A percentile compares a stretch with the other conserved stretches of the same genome.
These are phyloP conservation scores for Fusarium armeniacum DNA, from an alignment of 2,329 filamentous ascomycete genomes.

Conservation along the genomic window DNA sequence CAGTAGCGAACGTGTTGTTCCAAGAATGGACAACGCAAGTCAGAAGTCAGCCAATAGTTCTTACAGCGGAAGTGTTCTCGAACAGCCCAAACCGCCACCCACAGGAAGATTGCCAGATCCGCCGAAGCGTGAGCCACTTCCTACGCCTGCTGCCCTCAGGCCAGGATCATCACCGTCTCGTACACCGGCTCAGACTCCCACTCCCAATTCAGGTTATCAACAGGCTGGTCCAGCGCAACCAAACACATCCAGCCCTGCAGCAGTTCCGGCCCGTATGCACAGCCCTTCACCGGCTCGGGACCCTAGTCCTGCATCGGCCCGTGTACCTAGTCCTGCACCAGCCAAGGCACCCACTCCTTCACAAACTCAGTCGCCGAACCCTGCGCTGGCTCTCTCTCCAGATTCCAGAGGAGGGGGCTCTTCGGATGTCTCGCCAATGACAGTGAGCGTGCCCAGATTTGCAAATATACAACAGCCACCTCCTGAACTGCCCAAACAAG, in stretches of 20 bases:
- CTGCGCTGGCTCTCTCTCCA: constrained; percentile 20
- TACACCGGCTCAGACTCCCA: constrained; percentile 1
- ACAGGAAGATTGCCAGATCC: constrained; percentile 40
- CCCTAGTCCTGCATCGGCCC: constrained; percentile 18
- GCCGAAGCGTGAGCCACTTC: constrained; percentile 36
- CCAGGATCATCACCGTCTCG: constrained; percentile 15
- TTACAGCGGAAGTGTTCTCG: constrained; percentile 53
- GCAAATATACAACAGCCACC: constrained; percentile 33
- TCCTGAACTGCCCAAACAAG: constrained; percentile 40
- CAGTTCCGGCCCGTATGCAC: constrained; percentile 14
- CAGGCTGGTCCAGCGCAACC: constrained; percentile 4
- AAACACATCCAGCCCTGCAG: constrained; percentile 6
- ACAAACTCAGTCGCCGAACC: constrained; percentile 13
- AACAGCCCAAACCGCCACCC: constrained; percentile 50
- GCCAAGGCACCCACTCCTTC: constrained; percentile 17
- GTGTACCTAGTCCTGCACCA: constrained; percentile 13
- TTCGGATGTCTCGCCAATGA: constrained; percentile 44
- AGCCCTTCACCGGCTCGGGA: constrained; percentile 11
- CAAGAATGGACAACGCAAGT: constrained; percentile 60
- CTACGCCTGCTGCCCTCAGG: constrained; percentile 41
- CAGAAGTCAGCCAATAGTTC: constrained; percentile 46
- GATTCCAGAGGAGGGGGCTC: constrained; percentile 39
- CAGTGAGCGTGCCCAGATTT: constrained; percentile 45
- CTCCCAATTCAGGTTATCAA: not conserved
- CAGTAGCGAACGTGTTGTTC: constrained; percentile 64